A percentile compares a stretch with the other conserved stretches of the same genome.
phyloP scores from a whole-genome alignment of 257 asterid genomes.

The Plantago elongata region DNA sequence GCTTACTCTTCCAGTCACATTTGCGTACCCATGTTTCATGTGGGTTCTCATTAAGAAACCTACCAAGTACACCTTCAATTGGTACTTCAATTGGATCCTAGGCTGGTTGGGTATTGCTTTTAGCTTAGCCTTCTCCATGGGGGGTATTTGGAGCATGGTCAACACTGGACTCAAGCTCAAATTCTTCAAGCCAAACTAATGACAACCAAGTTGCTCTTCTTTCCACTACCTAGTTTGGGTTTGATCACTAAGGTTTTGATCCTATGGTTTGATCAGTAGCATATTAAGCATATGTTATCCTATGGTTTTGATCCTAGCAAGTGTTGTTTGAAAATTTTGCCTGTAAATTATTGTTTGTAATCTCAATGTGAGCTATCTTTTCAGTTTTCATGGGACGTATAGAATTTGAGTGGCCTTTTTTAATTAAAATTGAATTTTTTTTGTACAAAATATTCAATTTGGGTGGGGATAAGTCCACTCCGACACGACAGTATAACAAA shows the following conservation, averaged over 20 bases:
- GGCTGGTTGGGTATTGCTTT: constrained; percentile 94
- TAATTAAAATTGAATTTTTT: too few species aligned
- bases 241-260: too few species aligned
- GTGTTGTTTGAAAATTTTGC: constrained; percentile 5
- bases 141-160: constrained; percentile 98
- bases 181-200: constrained; percentile 73
- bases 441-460: too few species aligned
- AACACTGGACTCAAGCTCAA: constrained; percentile 78
- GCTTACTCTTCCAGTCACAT: constrained; percentile 94
- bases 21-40: constrained; percentile 99
- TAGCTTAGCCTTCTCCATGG: constrained; percentile 89
- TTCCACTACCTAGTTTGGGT: background rate
- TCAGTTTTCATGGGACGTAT: too few species aligned
- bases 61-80: constrained; percentile 63
- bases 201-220: background rate
- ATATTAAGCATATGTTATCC: background rate
- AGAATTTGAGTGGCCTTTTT: too few species aligned
- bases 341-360: constrained; percentile 10
- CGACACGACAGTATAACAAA: too few species aligned
- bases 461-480: too few species aligned
- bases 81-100: constrained; percentile 82
- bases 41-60: constrained; percentile 91
- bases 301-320: constrained; percentile 13
- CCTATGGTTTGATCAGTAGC: background rate
- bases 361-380: background rate